These are phyloP conservation scores for Esteya vermicola DNA, from an alignment of 2,329 filamentous ascomycete species.

Conservation along the genomic window DNA sequence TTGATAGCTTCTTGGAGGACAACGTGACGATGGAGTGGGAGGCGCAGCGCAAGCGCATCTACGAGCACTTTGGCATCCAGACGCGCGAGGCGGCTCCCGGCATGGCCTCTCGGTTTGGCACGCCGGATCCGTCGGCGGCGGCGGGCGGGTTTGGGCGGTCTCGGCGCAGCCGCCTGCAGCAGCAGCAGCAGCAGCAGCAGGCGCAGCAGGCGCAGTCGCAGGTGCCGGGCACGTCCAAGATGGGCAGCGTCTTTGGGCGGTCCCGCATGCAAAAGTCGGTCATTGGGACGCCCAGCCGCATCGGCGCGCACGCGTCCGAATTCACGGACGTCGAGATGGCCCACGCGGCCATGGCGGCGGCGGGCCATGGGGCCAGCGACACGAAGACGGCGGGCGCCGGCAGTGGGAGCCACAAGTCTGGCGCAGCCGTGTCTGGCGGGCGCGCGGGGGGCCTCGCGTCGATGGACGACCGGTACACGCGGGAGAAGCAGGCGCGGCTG, in stretches of 20 bases:
- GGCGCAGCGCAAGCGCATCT: slow-evolving; percentile 80
- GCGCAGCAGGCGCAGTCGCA: slow-evolving; percentile 16
- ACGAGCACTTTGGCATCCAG: slow-evolving; percentile 88
- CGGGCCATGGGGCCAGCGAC: background rate
- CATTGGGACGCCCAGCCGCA: slow-evolving; percentile 63
- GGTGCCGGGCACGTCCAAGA: no score
- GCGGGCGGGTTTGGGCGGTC: slow-evolving; percentile 47
- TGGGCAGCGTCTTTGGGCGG: slow-evolving; percentile 43
- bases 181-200: slow-evolving; percentile 10
- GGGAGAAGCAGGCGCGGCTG: slow-evolving; percentile 75
- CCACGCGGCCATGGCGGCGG: slow-evolving; percentile 19
- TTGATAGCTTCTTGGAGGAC: slow-evolving; percentile 86
- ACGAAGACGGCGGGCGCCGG: no score
- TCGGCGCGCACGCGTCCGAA: slow-evolving; percentile 47
- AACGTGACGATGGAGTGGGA: slow-evolving; percentile 96
- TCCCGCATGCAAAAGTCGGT: slow-evolving; percentile 70
- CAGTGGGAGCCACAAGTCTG: slow-evolving; percentile 1
- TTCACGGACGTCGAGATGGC: slow-evolving; percentile 56
- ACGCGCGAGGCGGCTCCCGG: slow-evolving; percentile 26
- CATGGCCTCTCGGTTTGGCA: slow-evolving; percentile 6
- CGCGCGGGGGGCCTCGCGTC: slow-evolving; percentile 29
- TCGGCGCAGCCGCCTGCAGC: slow-evolving; percentile 29
- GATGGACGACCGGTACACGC: slow-evolving; percentile 60
- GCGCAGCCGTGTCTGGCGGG: background rate
- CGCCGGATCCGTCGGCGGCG: slow-evolving; percentile 17